Percentiles rank a stretch among this genome's conserved stretches.
Evolutionary conservation across 345 rosid genomes (phyloP).

Genomic region (Lumnitzera racemosa): DNA sequence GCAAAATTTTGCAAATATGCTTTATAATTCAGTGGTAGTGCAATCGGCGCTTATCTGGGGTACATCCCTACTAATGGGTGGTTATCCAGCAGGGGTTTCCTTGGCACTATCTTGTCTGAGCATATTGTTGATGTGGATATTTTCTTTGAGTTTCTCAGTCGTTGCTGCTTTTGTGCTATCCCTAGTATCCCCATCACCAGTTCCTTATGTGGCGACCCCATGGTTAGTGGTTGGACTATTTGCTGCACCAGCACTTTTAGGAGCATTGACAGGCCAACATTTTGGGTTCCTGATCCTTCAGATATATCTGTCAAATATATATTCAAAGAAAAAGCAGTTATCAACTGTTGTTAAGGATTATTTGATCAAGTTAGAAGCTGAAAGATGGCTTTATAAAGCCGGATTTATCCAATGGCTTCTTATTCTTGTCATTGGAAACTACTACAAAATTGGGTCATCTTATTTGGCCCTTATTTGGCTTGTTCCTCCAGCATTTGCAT

Average conservation of each 20-base stretch:
- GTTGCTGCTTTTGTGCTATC: slow-evolving; percentile 65
- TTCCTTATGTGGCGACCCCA: slow-evolving; percentile 75
- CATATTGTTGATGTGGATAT: slow-evolving; percentile 53
- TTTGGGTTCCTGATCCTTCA: slow-evolving; percentile 51
- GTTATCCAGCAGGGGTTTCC: slow-evolving; percentile 61
- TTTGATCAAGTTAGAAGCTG: slow-evolving; percentile 73
- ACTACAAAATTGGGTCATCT: slow-evolving; percentile 68
- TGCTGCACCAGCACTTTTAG: slow-evolving; percentile 81
- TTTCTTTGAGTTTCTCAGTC: slow-evolving; percentile 68
- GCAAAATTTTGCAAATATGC: slow-evolving; percentile 62
- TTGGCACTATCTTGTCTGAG: slow-evolving; percentile 62
- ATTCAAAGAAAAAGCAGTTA: slow-evolving; percentile 40
- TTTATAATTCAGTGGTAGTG: slow-evolving; percentile 69
- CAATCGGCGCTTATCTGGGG: slow-evolving; percentile 83
- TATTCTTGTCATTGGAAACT: slow-evolving; percentile 63
- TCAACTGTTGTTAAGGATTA: slow-evolving; percentile 39
- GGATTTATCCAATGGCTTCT: slow-evolving; percentile 83
- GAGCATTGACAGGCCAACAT: slow-evolving; percentile 88
- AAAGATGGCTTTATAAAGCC: slow-evolving; percentile 89
- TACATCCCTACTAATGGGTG: slow-evolving; percentile 83
- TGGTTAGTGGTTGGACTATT: slow-evolving; percentile 80
- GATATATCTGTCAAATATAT: slow-evolving; percentile 37
- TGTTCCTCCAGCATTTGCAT: slow-evolving; percentile 89
- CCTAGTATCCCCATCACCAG: slow-evolving; percentile 59
- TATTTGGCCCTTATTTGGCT: slow-evolving; percentile 85